phyloP scores from a whole-genome alignment of 148 eudicot genomes.

The Silene conica region DNA sequence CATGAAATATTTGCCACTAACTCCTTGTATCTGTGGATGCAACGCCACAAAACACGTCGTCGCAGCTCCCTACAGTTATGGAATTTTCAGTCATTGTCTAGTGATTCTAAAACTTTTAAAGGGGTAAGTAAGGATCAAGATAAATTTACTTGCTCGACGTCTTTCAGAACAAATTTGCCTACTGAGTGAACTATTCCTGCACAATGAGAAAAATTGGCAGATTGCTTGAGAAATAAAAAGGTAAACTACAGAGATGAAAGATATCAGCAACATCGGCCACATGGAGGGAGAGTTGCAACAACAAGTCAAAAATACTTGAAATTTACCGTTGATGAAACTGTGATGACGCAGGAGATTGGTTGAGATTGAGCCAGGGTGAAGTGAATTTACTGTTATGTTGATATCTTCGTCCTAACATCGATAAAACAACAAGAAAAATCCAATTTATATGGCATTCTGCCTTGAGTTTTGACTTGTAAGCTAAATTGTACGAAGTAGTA shows the following conservation, averaged over 20 bases:
- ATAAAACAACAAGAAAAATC: neutral
- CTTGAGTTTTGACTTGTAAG: neutral
- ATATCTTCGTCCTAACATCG: slow-evolving; percentile 64
- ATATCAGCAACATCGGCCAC: neutral
- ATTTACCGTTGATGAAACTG: slow-evolving; percentile 49
- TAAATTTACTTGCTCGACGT: slow-evolving; percentile 50
- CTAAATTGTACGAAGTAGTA: neutral
- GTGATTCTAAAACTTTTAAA: neutral
- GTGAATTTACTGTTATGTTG: slow-evolving; percentile 69
- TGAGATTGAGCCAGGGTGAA: slow-evolving; percentile 81
- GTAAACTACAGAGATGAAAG: neutral
- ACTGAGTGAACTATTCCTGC: slow-evolving; percentile 48
- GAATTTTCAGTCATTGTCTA: neutral
- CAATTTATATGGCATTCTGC: neutral
- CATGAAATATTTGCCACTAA: slow-evolving; percentile 59
- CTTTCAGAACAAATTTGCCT: slow-evolving; percentile 63
- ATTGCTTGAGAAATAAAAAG: slow-evolving; percentile 1
- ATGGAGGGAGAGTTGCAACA: neutral
- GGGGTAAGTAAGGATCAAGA: slow-evolving; percentile 10
- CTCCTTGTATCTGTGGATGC: slow-evolving; percentile 54
- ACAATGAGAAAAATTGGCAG: slow-evolving; percentile 8
- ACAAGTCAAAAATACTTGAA: neutral
- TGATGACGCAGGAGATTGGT: slow-evolving; percentile 71
- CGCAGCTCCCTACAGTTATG: slow-evolving; percentile 56
- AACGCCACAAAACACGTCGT: slow-evolving; percentile 68